phyloP scores from a whole-genome alignment of 495 filamentous ascomycete species.

The Aspergillus campestris region DNA sequence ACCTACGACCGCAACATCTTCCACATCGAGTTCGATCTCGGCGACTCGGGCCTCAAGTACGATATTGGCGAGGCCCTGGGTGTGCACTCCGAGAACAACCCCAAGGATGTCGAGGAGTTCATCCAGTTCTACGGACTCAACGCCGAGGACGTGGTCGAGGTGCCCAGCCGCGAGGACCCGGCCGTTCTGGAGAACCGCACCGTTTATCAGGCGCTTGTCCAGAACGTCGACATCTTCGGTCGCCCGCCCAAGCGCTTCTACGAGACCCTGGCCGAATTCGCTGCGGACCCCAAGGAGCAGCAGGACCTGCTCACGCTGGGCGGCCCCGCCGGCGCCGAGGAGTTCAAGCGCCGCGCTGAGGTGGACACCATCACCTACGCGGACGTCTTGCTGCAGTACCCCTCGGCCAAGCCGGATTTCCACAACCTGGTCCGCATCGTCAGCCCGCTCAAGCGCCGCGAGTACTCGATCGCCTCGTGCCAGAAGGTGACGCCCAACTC shows the following conservation, averaged over 20 bases:
- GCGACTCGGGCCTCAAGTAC: slow-evolving; percentile 81
- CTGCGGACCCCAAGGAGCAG: slow-evolving; percentile 73
- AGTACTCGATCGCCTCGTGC: slow-evolving; percentile 95
- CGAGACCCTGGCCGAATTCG: slow-evolving; percentile 82
- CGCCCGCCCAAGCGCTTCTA: slow-evolving; percentile 96
- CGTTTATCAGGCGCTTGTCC: slow-evolving; percentile 82
- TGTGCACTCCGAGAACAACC: slow-evolving; percentile 90
- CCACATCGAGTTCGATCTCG: slow-evolving; percentile 98
- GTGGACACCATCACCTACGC: slow-evolving; percentile 90
- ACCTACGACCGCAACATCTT: slow-evolving; percentile 98
- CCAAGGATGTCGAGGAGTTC: slow-evolving; percentile 68
- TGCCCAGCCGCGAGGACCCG: slow-evolving; percentile 77
- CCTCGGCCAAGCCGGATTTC: slow-evolving; percentile 81
- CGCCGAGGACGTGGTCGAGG: slow-evolving; percentile 75
- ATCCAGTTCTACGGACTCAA: slow-evolving; percentile 83
- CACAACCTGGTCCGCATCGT: slow-evolving; percentile 87
- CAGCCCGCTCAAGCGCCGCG: slow-evolving; percentile 84
- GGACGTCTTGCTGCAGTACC: slow-evolving; percentile 80
- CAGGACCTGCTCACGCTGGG: slow-evolving; percentile 67
- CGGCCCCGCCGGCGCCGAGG: slow-evolving; percentile 74
- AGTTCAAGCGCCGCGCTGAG: slow-evolving; percentile 91
- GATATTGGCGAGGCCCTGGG: slow-evolving; percentile 98
- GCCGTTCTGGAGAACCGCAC: slow-evolving; percentile 77
- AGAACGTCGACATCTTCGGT: slow-evolving; percentile 96
- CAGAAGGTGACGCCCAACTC: slow-evolving; percentile 82